Conservation (phyloP, 257 asterid genomes). For the Dorcoceras hygrometricum region DNA sequence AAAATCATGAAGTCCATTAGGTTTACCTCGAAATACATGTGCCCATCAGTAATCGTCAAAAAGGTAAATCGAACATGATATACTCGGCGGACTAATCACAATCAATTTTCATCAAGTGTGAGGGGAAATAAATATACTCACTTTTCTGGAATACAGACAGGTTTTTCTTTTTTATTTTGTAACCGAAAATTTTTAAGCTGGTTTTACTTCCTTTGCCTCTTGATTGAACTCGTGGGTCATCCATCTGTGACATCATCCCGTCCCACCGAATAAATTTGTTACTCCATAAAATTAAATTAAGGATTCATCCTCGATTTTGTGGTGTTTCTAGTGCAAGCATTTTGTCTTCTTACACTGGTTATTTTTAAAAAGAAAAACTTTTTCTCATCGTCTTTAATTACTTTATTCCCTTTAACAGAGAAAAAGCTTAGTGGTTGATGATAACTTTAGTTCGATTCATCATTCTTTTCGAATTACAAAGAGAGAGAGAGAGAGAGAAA, state of each 20-base stretch:
- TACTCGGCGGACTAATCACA: too few relatives aligned
- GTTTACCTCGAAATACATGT: too few relatives aligned
- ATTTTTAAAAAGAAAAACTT: not conserved
- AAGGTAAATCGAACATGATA: too few relatives aligned
- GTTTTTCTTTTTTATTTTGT: too few relatives aligned
- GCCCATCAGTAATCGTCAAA: too few relatives aligned
- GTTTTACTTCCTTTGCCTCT: too few relatives aligned
- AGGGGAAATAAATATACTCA: not conserved
- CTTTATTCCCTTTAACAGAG: constrained; percentile 21
- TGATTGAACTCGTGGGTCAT: too few relatives aligned
- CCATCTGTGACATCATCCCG: too few relatives aligned
- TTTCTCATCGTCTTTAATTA: not conserved
- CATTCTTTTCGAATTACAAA: not conserved
- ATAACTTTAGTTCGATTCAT: constrained; percentile 9
- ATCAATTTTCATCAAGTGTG: too few relatives aligned
- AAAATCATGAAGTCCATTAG: not conserved
- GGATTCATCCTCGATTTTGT: not conserved
- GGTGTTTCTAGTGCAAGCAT: not conserved
- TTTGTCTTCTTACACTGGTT: not conserved
- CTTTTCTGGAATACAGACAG: not conserved
- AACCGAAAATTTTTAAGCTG: too few relatives aligned
- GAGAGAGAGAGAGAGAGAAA: not conserved
- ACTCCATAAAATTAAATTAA: too few relatives aligned
- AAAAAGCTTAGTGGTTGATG: constrained; percentile 11
- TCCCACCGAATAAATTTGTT: too few relatives aligned